phyloP scores from a whole-genome alignment of 345 rosid genomes.

The Rhodomyrtus tomentosa region DNA sequence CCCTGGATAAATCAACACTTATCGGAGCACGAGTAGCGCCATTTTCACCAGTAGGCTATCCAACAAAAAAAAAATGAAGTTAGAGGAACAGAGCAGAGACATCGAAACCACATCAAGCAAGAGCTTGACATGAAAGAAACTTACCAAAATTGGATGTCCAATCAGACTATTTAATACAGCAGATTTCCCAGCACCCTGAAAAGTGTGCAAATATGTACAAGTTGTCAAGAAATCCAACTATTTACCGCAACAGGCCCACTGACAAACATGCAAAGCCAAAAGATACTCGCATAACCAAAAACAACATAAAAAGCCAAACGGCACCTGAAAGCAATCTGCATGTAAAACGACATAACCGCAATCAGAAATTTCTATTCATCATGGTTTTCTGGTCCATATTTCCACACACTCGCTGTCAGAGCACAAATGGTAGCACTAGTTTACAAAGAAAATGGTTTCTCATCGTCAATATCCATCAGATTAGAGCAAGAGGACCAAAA shows the following conservation, averaged over 20 bases:
- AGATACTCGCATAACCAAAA: not conserved
- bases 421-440: not conserved
- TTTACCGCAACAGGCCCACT: not conserved
- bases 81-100: not conserved
- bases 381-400: not conserved
- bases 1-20: conserved; percentile 54
- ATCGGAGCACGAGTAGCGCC: conserved; percentile 99
- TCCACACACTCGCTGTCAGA: not conserved
- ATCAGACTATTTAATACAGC: conserved; percentile 85
- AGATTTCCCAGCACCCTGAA: conserved; percentile 98
- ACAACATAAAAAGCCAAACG: not conserved
- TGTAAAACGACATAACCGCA: not conserved
- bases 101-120: not conserved
- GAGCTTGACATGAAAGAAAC: not conserved
- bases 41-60: conserved; percentile 98
- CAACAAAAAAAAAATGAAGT: not conserved
- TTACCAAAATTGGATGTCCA: conserved; percentile 94
- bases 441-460: not conserved
- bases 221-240: not conserved
- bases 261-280: not conserved
- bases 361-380: not conserved
- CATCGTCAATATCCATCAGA: not conserved
- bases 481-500: not conserved
- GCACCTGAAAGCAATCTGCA: not conserved
- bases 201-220: not conserved